Evolutionary conservation across 2,329 filamentous ascomycete genomes (phyloP).

Genomic region (Neofusicoccum laricinum): DNA sequence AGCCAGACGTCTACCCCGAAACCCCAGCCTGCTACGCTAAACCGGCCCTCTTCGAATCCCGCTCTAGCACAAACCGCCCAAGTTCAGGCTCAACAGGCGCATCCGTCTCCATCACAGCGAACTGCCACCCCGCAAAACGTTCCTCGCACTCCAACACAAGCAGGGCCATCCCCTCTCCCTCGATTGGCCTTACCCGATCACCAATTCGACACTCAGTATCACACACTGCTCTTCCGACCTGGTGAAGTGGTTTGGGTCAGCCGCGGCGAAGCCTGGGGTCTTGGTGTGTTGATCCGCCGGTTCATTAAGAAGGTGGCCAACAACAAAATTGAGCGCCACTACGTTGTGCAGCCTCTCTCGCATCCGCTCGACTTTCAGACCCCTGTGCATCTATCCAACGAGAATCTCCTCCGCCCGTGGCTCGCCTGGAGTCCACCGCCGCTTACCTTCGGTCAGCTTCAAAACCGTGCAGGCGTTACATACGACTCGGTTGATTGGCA

Average conservation of each 20-base stretch:
- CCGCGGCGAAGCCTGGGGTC: constrained; percentile 51
- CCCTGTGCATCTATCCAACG: constrained; percentile 42
- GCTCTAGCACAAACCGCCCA: background rate
- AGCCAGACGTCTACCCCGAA: constrained; percentile 17
- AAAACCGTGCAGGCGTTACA: constrained; percentile 36
- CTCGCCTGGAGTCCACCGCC: constrained; percentile 56
- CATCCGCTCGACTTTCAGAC: constrained; percentile 41
- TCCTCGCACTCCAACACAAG: background rate
- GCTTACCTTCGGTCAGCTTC: constrained; percentile 47
- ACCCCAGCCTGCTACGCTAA: background rate
- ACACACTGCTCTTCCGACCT: constrained; percentile 50
- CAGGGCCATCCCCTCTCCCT: background rate
- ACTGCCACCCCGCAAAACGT: background rate
- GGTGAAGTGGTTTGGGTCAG: constrained; percentile 59
- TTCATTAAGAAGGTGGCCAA: constrained; percentile 36
- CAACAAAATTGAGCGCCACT: constrained; percentile 30
- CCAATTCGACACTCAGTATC: constrained; percentile 46
- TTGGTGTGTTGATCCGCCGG: constrained; percentile 51
- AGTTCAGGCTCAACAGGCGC: background rate
- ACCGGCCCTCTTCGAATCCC: background rate
- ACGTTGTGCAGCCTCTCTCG: constrained; percentile 50
- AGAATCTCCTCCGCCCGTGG: constrained; percentile 53
- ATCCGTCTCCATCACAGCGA: background rate
- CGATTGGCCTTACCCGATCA: constrained; percentile 45
- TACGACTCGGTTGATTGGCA: constrained; percentile 55